Evolutionary conservation across 805 yeast genomes (phyloP).

Genomic region (Lipomyces kockii): DNA sequence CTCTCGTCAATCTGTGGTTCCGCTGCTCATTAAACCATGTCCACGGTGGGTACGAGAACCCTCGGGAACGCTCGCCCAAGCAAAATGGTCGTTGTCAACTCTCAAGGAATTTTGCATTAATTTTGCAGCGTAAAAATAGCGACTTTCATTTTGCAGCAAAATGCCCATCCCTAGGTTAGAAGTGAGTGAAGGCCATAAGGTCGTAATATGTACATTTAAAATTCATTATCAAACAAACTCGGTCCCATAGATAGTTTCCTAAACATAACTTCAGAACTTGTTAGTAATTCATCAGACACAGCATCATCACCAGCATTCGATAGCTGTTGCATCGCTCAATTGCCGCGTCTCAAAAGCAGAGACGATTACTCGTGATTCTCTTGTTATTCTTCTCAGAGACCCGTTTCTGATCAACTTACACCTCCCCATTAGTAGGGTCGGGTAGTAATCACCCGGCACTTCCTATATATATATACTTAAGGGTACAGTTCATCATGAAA

Average conservation of each 20-base stretch:
- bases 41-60: too few relatives aligned
- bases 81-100: too few relatives aligned
- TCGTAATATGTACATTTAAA: not conserved
- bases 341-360: not conserved
- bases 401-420: constrained; percentile 34
- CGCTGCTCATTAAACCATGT: too few relatives aligned
- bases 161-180: too few relatives aligned
- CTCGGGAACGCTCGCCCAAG: too few relatives aligned
- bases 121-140: too few relatives aligned
- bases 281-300: not conserved
- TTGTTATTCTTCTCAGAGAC: constrained; percentile 28
- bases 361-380: not conserved
- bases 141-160: too few relatives aligned
- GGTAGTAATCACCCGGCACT: constrained; percentile 36
- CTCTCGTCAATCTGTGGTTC: too few relatives aligned
- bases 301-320: not conserved
- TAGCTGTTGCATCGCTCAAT: not conserved
- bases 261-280: not conserved
- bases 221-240: constrained; percentile 2
- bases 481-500: constrained; percentile 36
- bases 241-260: not conserved
- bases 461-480: constrained; percentile 37
- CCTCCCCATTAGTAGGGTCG: not conserved
- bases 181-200: not conserved
- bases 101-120: too few relatives aligned